Percentiles rank a stretch among this genome's conserved stretches.
Conservation (phyloP, 1,284 basidiomycete genomes). For the Schizopora paradoxa region DNA sequence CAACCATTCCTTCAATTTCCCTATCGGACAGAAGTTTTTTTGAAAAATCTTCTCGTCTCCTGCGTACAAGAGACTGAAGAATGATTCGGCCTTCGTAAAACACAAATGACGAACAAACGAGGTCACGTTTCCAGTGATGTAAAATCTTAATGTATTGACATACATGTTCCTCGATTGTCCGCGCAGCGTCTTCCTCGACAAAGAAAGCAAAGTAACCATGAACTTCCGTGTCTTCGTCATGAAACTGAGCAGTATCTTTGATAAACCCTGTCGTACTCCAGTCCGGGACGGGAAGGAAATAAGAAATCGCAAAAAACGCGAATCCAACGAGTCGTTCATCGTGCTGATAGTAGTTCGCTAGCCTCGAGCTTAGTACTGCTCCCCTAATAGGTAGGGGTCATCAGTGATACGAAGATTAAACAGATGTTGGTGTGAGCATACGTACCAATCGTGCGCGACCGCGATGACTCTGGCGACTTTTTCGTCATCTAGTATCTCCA, state of each 20-base stretch:
- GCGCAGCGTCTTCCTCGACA: conserved; percentile 21
- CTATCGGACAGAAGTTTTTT: conserved; percentile 22
- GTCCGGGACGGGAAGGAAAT: conserved; percentile 13
- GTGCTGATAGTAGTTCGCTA: conserved; percentile 21
- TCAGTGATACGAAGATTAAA: conserved; percentile 14
- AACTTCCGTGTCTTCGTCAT: conserved; percentile 30
- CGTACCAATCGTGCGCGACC: conserved; percentile 31
- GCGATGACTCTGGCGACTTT: conserved; percentile 21
- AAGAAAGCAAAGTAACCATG: conserved; percentile 29
- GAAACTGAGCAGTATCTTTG: conserved; percentile 22
- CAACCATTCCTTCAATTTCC: conserved; percentile 25
- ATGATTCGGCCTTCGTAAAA: conserved; percentile 25
- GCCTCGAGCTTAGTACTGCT: conserved; percentile 20
- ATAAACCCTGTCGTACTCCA: conserved; percentile 4
- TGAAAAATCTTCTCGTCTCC: conserved; percentile 24
- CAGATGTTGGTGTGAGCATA: neutral
- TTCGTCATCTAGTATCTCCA: conserved; percentile 27
- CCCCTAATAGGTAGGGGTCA: conserved; percentile 23
- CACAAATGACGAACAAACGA: no score
- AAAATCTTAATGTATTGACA: neutral
- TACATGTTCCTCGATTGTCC: conserved; percentile 27
- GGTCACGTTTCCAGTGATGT: no score
- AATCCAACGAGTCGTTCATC: conserved; percentile 23
- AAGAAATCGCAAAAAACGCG: conserved; percentile 24
- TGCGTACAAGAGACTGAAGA: conserved; percentile 27